Conservation (phyloP, 2,329 filamentous ascomycete genomes). For the Colletotrichum scovillei region DNA sequence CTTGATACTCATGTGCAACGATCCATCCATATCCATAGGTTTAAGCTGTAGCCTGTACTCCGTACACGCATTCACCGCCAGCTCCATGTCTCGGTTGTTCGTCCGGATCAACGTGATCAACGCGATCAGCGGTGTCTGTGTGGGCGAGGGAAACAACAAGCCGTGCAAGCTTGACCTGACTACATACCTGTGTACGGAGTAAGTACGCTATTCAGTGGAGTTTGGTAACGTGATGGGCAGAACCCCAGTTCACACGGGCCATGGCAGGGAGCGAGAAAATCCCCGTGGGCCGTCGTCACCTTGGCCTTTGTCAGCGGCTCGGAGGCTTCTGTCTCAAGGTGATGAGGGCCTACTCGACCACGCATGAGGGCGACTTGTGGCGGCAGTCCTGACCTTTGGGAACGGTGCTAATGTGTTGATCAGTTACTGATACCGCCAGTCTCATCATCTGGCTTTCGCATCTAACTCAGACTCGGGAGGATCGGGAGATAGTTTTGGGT, state of each 20-base stretch:
- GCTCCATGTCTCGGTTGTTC: constrained; percentile 5
- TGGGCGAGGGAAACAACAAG: constrained; percentile 2
- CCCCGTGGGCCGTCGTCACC: not conserved
- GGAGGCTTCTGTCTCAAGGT: not conserved
- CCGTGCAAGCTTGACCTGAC: not conserved
- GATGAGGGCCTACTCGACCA: no score
- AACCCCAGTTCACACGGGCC: not conserved
- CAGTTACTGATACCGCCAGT: no score
- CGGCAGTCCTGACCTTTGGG: not conserved
- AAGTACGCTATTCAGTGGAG: constrained; percentile 28
- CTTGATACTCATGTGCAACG: not conserved
- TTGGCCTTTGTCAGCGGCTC: not conserved
- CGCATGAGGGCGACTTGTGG: not conserved
- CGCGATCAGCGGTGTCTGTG: constrained; percentile 12
- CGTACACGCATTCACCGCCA: not conserved
- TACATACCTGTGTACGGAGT: not conserved
- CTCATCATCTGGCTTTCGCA: not conserved
- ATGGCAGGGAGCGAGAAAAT: constrained; percentile 5
- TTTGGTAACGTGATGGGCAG: constrained; percentile 14
- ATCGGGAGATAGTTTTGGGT: constrained; percentile 15
- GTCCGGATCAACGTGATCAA: constrained; percentile 25
- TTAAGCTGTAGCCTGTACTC: no score
- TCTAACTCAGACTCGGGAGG: not conserved
- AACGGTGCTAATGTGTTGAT: no score
- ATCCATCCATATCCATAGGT: no score